These are phyloP conservation scores for Fusarium sororula DNA, from an alignment of 2,329 filamentous ascomycete genomes.

Conservation along the genomic window DNA sequence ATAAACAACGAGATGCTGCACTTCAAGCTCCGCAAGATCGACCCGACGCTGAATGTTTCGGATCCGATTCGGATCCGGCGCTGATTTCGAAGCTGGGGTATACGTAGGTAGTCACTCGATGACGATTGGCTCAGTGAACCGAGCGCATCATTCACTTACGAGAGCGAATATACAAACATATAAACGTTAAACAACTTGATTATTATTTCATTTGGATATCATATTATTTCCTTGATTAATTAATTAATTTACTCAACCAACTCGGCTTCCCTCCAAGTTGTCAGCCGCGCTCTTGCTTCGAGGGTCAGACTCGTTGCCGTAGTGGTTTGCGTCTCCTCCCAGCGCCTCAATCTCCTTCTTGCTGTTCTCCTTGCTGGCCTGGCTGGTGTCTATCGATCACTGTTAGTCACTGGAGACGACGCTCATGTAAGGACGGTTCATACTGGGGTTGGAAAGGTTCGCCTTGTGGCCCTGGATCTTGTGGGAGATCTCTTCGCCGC, in stretches of 20 bases:
- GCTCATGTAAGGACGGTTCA: neutral
- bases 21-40: slow-evolving; percentile 1
- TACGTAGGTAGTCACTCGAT: neutral
- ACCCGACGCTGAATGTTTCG: slow-evolving; percentile 5
- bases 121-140: neutral
- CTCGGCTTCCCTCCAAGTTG: slow-evolving; percentile 51
- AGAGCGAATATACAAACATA: neutral
- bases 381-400: slow-evolving; percentile 51
- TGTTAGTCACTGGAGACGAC: neutral
- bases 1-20: neutral
- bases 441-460: slow-evolving; percentile 59
- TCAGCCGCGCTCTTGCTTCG: slow-evolving; percentile 54
- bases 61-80: slow-evolving; percentile 31
- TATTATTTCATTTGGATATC: neutral
- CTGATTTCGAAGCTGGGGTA: neutral
- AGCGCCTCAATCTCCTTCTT: slow-evolving; percentile 52
- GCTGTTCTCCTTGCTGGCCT: slow-evolving; percentile 56
- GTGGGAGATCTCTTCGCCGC: slow-evolving; percentile 42
- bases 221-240: neutral
- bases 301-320: slow-evolving; percentile 53
- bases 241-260: neutral
- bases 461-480: slow-evolving; percentile 55
- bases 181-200: neutral
- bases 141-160: neutral
- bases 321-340: slow-evolving; percentile 54